A percentile compares a stretch with the other conserved stretches of the same genome.
phyloP scores from a whole-genome alignment of 2,329 filamentous ascomycete genomes.

The Penicillium vulpinum region DNA sequence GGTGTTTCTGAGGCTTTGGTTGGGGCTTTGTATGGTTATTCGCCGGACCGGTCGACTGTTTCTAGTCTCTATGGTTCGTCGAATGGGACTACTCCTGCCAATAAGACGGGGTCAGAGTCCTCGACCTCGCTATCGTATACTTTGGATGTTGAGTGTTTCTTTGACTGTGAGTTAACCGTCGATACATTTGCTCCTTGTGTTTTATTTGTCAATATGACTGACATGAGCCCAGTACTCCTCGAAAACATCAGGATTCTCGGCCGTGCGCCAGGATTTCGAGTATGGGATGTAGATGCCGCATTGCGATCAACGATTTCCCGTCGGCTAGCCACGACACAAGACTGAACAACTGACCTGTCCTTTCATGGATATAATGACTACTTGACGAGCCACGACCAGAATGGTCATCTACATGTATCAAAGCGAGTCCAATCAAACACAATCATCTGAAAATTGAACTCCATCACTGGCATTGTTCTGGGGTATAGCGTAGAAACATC shows the following conservation, averaged over 20 bases:
- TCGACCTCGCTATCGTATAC: slow-evolving; percentile 12
- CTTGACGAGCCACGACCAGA: not conserved
- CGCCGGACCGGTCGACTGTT: slow-evolving; percentile 9
- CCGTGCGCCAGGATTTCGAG: slow-evolving; percentile 37
- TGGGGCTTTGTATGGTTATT: slow-evolving; percentile 11
- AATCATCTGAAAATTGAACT: slow-evolving; percentile 8
- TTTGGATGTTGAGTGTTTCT: slow-evolving; percentile 30
- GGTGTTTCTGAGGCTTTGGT: slow-evolving; percentile 22
- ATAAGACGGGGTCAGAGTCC: not conserved
- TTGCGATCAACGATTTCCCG: slow-evolving; percentile 23
- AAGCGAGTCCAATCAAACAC: not conserved
- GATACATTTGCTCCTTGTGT: not conserved
- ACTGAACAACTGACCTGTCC: not conserved
- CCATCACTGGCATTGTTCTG: slow-evolving; percentile 15
- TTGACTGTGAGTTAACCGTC: slow-evolving; percentile 22
- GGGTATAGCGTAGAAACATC: slow-evolving; percentile 20
- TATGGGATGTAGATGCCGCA: slow-evolving; percentile 34
- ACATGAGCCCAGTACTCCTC: slow-evolving; percentile 21
- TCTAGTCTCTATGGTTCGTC: slow-evolving; percentile 14
- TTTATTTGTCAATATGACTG: slow-evolving; percentile 1
- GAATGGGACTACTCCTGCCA: not conserved
- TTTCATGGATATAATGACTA: not conserved
- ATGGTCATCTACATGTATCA: not conserved
- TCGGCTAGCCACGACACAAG: slow-evolving; percentile 1
- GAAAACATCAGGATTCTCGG: slow-evolving; percentile 33